Conservation (phyloP, 1,139 yeast species). For the Lodderomyces oxycetoniae region DNA sequence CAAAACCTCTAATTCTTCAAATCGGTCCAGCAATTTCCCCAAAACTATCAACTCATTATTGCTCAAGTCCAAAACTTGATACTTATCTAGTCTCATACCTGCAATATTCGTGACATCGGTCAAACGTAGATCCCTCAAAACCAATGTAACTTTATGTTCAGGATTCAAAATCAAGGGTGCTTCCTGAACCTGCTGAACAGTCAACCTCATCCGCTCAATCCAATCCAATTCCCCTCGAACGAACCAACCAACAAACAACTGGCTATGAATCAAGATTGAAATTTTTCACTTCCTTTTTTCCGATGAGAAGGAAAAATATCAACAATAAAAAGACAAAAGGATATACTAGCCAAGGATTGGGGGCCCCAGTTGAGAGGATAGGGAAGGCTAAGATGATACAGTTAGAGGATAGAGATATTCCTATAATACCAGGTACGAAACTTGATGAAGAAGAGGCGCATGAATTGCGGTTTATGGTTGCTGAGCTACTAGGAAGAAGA, state of each 20-base stretch:
- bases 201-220: conserved; percentile 29
- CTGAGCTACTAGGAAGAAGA: conserved; percentile 57
- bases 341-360: neutral
- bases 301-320: neutral
- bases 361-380: neutral
- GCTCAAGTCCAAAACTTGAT: conserved; percentile 60
- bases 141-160: conserved; percentile 32
- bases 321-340: neutral
- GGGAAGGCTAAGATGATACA: conserved; percentile 24
- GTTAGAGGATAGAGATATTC: conserved; percentile 58
- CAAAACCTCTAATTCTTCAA: conserved; percentile 43
- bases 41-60: conserved; percentile 58
- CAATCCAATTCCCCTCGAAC: too few species aligned
- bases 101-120: conserved; percentile 35
- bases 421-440: conserved; percentile 76
- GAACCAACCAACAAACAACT: too few species aligned
- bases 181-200: conserved; percentile 28
- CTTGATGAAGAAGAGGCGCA: conserved; percentile 69
- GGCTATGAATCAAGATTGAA: too few species aligned
- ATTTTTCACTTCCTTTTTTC: neutral
- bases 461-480: conserved; percentile 65
- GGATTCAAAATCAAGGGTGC: conserved; percentile 37
- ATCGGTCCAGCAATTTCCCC: conserved; percentile 43
- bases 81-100: conserved; percentile 28
- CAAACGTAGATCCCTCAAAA: conserved; percentile 31